Evolutionary conservation across 2,329 filamentous ascomycete species (phyloP).

Genomic region (Aspergillus versicolor): DNA sequence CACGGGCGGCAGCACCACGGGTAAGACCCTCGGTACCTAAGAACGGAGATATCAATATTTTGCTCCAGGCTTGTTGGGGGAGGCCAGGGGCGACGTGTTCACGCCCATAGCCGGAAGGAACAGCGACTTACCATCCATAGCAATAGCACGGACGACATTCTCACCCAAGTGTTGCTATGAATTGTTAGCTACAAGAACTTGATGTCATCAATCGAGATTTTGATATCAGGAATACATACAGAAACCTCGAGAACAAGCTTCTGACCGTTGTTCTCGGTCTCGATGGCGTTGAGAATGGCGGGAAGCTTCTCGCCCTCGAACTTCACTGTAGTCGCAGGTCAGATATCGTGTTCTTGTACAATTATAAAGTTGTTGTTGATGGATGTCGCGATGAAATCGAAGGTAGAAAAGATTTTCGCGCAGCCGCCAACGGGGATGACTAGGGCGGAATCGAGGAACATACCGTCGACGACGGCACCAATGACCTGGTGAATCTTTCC

Average conservation of each 20-base stretch:
- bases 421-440: slow-evolving; percentile 22
- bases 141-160: slow-evolving; percentile 99
- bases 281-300: slow-evolving; percentile 94
- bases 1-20: slow-evolving; percentile 78
- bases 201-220: slow-evolving; percentile 15
- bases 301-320: slow-evolving; percentile 93
- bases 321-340: slow-evolving; percentile 68
- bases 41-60: slow-evolving; percentile 17
- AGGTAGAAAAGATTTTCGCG: slow-evolving; percentile 46
- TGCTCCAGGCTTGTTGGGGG: slow-evolving; percentile 11
- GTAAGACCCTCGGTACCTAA: slow-evolving; percentile 98
- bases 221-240: slow-evolving; percentile 57
- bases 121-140: slow-evolving; percentile 86
- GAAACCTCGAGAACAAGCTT: slow-evolving; percentile 96
- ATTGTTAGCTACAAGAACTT: slow-evolving; percentile 22
- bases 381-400: slow-evolving; percentile 36
- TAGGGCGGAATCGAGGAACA: slow-evolving; percentile 40
- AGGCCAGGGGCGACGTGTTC: not conserved
- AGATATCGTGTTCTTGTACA: slow-evolving; percentile 26
- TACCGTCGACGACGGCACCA: slow-evolving; percentile 98
- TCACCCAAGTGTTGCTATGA: slow-evolving; percentile 96
- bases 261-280: slow-evolving; percentile 85
- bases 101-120: not conserved
- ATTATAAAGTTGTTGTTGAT: slow-evolving; percentile 30
- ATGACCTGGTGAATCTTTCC: slow-evolving; percentile 81